Conservation (phyloP, 2,329 filamentous ascomycete genomes). For the Thielaviopsis ethacetica region DNA sequence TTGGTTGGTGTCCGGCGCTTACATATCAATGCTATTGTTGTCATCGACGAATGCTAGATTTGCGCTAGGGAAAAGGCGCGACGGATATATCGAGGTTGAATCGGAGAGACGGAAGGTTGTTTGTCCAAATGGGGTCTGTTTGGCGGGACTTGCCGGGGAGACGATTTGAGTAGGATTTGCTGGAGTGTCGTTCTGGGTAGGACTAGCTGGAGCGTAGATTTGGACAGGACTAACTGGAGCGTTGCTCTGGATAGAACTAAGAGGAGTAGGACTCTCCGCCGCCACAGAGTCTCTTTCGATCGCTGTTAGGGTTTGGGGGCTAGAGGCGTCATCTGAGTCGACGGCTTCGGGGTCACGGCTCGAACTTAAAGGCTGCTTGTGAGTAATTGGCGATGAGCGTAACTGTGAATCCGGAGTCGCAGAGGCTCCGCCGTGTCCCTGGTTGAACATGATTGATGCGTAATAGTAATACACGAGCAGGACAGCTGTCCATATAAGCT, state of each 20-base stretch:
- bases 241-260: too few species aligned
- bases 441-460: not conserved
- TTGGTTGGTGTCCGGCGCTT: not conserved
- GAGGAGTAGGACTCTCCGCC: too few species aligned
- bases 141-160: too few species aligned
- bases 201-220: not conserved
- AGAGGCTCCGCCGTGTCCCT: too few species aligned
- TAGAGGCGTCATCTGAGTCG: not conserved
- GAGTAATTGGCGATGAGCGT: not conserved
- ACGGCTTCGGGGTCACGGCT: not conserved
- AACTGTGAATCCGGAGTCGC: too few species aligned
- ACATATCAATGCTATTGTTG: constrained; percentile 11
- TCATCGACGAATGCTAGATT: constrained; percentile 8
- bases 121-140: not conserved
- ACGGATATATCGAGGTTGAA: constrained; percentile 5
- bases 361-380: not conserved
- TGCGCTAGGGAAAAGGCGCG: not conserved
- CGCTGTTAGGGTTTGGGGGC: too few species aligned
- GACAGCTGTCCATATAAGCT: too few species aligned
- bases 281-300: too few species aligned
- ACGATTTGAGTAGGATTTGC: too few species aligned
- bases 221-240: too few species aligned
- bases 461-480: too few species aligned
- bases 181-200: too few species aligned
- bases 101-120: not conserved